Percentiles rank a stretch among this genome's conserved stretches.
Conservation (phyloP, 164 flowering plant genomes). For the Magnolia officinalis region DNA sequence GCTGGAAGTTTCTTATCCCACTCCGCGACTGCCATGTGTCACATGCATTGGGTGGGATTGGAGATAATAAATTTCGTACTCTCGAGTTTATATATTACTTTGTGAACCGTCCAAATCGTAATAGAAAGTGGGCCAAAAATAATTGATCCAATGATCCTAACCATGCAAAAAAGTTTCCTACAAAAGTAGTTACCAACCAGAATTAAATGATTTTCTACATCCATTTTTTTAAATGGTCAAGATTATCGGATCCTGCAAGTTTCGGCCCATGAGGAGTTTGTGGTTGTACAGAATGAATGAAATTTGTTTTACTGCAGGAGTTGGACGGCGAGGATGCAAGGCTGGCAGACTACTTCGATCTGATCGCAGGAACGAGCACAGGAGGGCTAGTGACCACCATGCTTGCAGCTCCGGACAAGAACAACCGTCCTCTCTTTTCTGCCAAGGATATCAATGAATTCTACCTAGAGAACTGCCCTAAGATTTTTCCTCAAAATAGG, state of each 20-base stretch:
- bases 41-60: too few species aligned
- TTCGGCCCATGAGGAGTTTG: neutral
- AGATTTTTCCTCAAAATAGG: conserved; percentile 33
- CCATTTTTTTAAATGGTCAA: too few species aligned
- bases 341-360: conserved; percentile 28
- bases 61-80: too few species aligned
- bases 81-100: too few species aligned
- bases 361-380: conserved; percentile 31
- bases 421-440: conserved; percentile 37
- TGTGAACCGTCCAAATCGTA: too few species aligned
- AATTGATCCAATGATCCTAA: too few species aligned
- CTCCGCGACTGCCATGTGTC: too few species aligned
- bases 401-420: conserved; percentile 31
- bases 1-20: too few species aligned
- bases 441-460: conserved; percentile 38
- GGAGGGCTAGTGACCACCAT: conserved; percentile 30
- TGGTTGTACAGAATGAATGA: neutral
- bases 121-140: too few species aligned
- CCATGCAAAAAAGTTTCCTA: too few species aligned
- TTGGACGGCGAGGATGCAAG: conserved; percentile 29
- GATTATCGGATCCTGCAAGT: neutral
- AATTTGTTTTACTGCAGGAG: conserved; percentile 6
- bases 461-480: conserved; percentile 32
- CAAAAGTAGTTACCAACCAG: too few species aligned
- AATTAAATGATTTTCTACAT: too few species aligned